phyloP scores from a whole-genome alignment of 2,329 filamentous ascomycete species.

The Nigrospora sphaerica region DNA sequence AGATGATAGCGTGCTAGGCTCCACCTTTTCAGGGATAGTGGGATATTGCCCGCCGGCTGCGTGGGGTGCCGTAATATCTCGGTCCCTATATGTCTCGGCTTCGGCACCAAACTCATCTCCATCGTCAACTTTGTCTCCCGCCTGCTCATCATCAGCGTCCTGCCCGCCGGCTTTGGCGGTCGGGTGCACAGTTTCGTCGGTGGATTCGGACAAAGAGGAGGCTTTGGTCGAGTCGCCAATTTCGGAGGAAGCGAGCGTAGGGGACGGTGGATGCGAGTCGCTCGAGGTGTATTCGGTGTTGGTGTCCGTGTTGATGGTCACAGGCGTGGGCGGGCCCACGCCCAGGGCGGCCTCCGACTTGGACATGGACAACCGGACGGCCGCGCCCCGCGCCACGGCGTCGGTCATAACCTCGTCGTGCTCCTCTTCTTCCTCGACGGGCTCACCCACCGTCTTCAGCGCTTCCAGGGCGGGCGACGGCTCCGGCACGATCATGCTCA shows the following conservation, averaged over 20 bases:
- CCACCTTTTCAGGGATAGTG: too few relatives aligned
- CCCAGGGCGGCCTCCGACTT: constrained; percentile 50
- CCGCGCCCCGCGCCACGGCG: neutral
- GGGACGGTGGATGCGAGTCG: constrained; percentile 53
- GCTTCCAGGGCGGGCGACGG: constrained; percentile 17
- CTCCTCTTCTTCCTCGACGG: constrained; percentile 1
- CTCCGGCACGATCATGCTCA: constrained; percentile 20
- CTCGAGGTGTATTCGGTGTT: constrained; percentile 39
- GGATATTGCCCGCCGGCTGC: too few relatives aligned
- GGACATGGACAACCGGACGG: constrained; percentile 25
- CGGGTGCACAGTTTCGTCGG: constrained; percentile 48
- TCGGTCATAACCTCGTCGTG: constrained; percentile 10
- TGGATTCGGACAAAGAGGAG: constrained; percentile 57
- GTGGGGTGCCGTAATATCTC: too few relatives aligned
- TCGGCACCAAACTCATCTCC: neutral
- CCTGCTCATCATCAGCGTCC: constrained; percentile 6
- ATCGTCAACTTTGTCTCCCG: constrained; percentile 5
- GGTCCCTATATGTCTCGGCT: too few relatives aligned
- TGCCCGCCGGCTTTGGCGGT: constrained; percentile 21
- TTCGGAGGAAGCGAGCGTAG: constrained; percentile 42
- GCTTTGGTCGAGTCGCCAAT: constrained; percentile 54
- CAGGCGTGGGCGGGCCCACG: constrained; percentile 36
- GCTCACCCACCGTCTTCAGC: constrained; percentile 4
- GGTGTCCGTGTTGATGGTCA: constrained; percentile 30
- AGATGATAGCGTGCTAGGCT: too few relatives aligned